Conservation (phyloP, 345 rosid genomes). For the Eucalyptus pauciflora region DNA sequence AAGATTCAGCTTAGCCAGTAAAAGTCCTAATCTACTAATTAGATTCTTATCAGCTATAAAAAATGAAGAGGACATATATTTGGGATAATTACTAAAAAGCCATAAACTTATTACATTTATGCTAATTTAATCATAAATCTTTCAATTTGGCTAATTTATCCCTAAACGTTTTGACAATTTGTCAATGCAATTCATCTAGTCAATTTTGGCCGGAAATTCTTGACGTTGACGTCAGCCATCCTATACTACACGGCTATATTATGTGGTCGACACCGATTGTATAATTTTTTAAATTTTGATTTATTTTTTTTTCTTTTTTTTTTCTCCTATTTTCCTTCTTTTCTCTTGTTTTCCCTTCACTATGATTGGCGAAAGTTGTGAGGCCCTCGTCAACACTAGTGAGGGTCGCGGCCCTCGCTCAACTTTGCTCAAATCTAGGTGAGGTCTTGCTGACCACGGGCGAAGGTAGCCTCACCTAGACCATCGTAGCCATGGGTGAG, state of each 20-base stretch:
- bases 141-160: too few species aligned
- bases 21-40: neutral
- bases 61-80: neutral
- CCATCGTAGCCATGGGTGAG: neutral
- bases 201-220: fast-evolving
- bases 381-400: neutral
- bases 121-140: too few species aligned
- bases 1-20: neutral
- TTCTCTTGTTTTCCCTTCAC: neutral
- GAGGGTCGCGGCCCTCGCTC: neutral
- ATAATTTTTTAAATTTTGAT: too few species aligned
- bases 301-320: too few species aligned
- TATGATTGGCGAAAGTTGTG: fast-evolving
- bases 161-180: fast-evolving
- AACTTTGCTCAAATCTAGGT: neutral
- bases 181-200: fast-evolving
- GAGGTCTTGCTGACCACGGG: neutral
- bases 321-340: neutral
- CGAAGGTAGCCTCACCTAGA: neutral
- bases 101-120: too few species aligned
- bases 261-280: fast-evolving
- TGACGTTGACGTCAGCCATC: neutral
- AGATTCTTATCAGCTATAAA: neutral
- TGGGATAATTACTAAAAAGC: neutral
- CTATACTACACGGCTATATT: too few species aligned